These are phyloP conservation scores for Marasmius tenuissimus DNA, from an alignment of 1,284 basidiomycete species.

Conservation along the genomic window DNA sequence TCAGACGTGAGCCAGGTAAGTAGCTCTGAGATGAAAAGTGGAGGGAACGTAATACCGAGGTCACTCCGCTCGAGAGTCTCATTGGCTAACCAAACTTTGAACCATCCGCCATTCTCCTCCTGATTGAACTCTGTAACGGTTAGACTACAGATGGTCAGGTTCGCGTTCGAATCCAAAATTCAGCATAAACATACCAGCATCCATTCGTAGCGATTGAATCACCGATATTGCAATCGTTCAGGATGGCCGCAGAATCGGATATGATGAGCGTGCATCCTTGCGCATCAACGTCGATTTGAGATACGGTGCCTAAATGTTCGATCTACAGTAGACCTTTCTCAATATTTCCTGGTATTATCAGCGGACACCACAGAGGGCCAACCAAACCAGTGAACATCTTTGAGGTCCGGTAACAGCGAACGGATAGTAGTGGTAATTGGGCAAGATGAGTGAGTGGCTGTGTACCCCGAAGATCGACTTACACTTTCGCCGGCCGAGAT, in stretches of 20 bases:
- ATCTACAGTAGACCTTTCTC: constrained; percentile 43
- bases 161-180: constrained; percentile 35
- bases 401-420: neutral
- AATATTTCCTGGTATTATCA: neutral
- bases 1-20: neutral
- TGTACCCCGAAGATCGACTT: neutral
- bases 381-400: constrained; percentile 17
- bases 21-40: neutral
- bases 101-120: constrained; percentile 66
- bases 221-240: constrained; percentile 91
- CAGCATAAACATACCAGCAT: constrained; percentile 29
- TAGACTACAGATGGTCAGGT: constrained; percentile 60
- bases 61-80: constrained; percentile 94
- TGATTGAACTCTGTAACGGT: constrained; percentile 87
- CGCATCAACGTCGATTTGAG: constrained; percentile 57
- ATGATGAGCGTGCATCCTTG: constrained; percentile 89
- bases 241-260: constrained; percentile 68
- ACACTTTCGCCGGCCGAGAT: neutral
- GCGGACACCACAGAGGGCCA: neutral
- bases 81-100: constrained; percentile 94
- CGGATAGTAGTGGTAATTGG: neutral
- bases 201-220: constrained; percentile 90
- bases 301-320: constrained; percentile 79
- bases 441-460: neutral
- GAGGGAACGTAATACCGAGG: constrained; percentile 60